Evolutionary conservation across 257 asterid genomes (phyloP), one percentile per base, ranked within the genome.

Genomic region (Jaltomata sinuosa): DNA sequence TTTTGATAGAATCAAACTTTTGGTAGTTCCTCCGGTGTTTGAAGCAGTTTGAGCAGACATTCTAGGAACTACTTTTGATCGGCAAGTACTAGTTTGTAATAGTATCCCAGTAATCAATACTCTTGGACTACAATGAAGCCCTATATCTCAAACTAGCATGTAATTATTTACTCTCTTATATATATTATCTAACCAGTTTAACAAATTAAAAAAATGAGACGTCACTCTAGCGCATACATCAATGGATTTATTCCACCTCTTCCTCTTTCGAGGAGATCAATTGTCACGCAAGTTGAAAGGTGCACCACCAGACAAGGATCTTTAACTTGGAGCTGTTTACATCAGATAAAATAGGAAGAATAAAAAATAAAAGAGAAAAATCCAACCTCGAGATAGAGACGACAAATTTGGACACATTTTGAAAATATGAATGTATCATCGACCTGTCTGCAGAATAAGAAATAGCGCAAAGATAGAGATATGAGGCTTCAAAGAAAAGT

Each of bases 341-440:
- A 29, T 77, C 19, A 77, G 42, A 77, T n/a, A 77, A 12, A 49
- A 47, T 4, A 29, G 45, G 36, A 47, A 76, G 74, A 29, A 45
- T 11, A 36, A 27, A 38, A 62, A 45, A 42, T n/a, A 18, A 54
- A 3, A 47, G 53, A 67, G 16, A 38, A n/a, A 83, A 49, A 82
- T 62, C 77, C 32, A 65, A 94, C 99, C 99, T 97, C 98, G 59
- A 97, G 98, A 91, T 97, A 97, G 22, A 97, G 96, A 68, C 98
- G 94, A 42, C 99, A 97, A 89, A 97, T 95, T 88, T 97, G 98
- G 74, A 95, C 99, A 87, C 99, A 93, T 87, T 95, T 97, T 82
- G 98, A 92, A 77, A 95, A 91, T 88, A 91, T 95, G 85, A 95
- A 97, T 84, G 92, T 87, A 82, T 97, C 99, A 88, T 97, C 99